Base-by-base conservation (phyloP, 1,284 basidiomycete species). In the Pseudozyma hubeiensis region DNA sequence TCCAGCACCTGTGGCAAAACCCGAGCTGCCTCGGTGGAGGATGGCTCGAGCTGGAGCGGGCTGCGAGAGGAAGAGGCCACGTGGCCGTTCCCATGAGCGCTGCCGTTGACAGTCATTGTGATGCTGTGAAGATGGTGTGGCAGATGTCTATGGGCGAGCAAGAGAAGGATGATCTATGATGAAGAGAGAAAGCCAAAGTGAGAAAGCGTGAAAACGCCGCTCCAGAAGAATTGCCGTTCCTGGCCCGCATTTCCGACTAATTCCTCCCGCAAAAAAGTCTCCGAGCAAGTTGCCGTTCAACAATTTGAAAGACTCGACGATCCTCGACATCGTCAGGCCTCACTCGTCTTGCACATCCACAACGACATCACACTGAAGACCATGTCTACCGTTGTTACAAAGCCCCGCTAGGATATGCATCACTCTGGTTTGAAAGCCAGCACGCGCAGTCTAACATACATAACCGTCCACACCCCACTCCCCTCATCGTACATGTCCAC, bases 11-110 rank as follows among this genome's bases (percentile, higher is more conserved):
- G 55, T 8, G 78, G 71, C 13, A 71, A 63, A 7, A 80, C 45
- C 19, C 73, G 72, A 1, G 53, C 58, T 31, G 75, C 64, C 57
- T 80, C 76, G 6, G 14, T 47, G 31, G 78, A 77, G 0, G 75
- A 48, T 0, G 56, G 43, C 34, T 75, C 75, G 17, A 13, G 19
- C 35, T 75, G 71, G 3, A 77, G 56, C 24, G 75, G 77, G 34
- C 66, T 69, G 7, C 52, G 60, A 7, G 69, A 65, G 29, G 51
- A 57, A 7, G 61, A 43, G 7, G 29, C 51, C 10, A 35, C 40
- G 6, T 16, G 30, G 46, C 35, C 47, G 39, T 11, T 29, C 7
- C 40, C 51, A n/a, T 35, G 8, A 24, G 13, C 17, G 30, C n/a
- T 19, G 17, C 45, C 43, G 35, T 47, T 53, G 33, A 53, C 49